Base-by-base conservation (phyloP, 495 filamentous ascomycete species). In the Podospora appendiculata region DNA sequence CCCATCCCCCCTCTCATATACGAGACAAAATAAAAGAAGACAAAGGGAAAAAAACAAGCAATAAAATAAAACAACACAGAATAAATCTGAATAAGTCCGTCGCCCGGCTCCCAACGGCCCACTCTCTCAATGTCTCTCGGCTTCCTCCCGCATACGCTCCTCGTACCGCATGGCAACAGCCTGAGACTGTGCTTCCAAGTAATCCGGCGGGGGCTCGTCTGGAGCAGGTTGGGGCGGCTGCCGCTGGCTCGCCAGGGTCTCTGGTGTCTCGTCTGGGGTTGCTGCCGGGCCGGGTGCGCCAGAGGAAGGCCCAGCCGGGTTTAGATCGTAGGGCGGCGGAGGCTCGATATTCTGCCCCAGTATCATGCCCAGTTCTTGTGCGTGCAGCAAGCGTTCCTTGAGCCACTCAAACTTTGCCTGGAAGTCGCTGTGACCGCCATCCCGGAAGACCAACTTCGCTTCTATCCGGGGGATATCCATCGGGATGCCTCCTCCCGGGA, bases 401-500 rank as follows among this genome's bases (percentile, higher is more conserved):
- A 96, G 82, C 47, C 85, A 78, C 62, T 94, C 90, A 61, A 87
- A 96, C 38, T 83, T 80, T 7, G 79, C 78, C 50, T 91, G 86
- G 59, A 95, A 96, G 58, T 96, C 92, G 70, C 87, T 95, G 8
- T 90, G 90, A 0, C 93, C 93, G 40, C 94, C 93, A 48, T 98
- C 93, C 67, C 88, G 89, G 75, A 97, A 98, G 8, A 86, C 87
- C 50, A 96, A 77, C 68, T 85, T 89, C 46, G 91, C 54, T 57
- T 92, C 87, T 32, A 95, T 77, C 13, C 82, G 81, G 3, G 84
- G 72, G 39, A 87, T 75, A 11, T 82, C 76, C n/a, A 85, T 69
- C 2, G 89, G 86, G 41, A 98, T 88, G 40, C 89, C 89, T n/a
- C 94, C 94, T 25, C 84, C 83, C 1, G 83, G 63, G 32, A 93